Evolutionary conservation across 345 rosid species (phyloP), one percentile per base, ranked within the genome.

Genomic region (Nephelium lappaceum): DNA sequence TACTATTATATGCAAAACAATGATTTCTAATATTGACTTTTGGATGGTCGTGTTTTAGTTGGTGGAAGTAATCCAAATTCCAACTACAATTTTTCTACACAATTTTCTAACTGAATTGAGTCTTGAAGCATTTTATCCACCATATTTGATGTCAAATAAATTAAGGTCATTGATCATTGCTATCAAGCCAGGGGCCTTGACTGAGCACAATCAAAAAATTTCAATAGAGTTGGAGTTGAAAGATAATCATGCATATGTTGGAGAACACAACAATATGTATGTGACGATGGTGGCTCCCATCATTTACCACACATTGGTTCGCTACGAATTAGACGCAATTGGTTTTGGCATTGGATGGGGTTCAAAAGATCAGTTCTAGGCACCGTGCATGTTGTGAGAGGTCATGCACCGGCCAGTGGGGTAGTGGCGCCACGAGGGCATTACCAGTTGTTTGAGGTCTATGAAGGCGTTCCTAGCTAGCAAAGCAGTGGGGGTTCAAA

Each of bases 241-340:
- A 31, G 36, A 31, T 31, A 4, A 31, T 31, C 36, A 31, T 31
- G 36, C 36, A 31, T 31, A 51, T 14, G 11, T 55, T 12, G 75
- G 67, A 41, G 36, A 31, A 19, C 72, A 72, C 66, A 75, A 72
- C 62, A 43, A 82, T 64, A 38, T 74, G 18, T 71, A 66, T 27
- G 90, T 85, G 5, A 83, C 86, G 38, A 84, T 86, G 86, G 74
- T 81, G 81, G 86, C 79, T 38, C 36, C 90, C 95, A n/a, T 86
- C 95, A 1, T 93, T 93, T 62, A 81, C 88, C 11, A 85, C 92
- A 8, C 95, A 91, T 83, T 93, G 91, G 10, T 83, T 87, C 53
- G 80, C 95, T 0, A 91, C 89, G 86, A 87, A 84, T 18, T 93
- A 93, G 47, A 89, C 93, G 42, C 67, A 89, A 55, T 76, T 93